Conservation (phyloP, 2,329 filamentous ascomycete species). For the Fusarium penzigii region DNA sequence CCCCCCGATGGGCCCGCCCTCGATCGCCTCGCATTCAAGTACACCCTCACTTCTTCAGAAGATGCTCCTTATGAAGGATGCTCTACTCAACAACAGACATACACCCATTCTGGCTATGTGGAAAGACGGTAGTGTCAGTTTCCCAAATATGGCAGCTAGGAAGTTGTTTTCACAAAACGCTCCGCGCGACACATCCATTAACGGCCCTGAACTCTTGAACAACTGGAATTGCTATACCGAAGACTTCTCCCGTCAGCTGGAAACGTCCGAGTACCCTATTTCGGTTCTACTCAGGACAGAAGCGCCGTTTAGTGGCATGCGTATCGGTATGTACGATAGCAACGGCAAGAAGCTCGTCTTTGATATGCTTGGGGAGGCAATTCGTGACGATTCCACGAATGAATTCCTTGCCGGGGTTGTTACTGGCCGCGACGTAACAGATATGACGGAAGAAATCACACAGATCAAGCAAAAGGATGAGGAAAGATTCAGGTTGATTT, state of each 20-base stretch:
- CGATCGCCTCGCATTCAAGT: slow-evolving; percentile 52
- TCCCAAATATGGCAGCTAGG: slow-evolving; percentile 69
- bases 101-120: slow-evolving; percentile 79
- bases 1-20: slow-evolving; percentile 67
- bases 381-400: slow-evolving; percentile 65
- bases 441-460: slow-evolving; percentile 67
- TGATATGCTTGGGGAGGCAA: slow-evolving; percentile 67
- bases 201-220: slow-evolving; percentile 58
- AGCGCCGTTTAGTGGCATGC: slow-evolving; percentile 57
- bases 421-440: slow-evolving; percentile 71
- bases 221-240: slow-evolving; percentile 65
- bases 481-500: slow-evolving; percentile 72
- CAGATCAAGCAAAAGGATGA: slow-evolving; percentile 71
- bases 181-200: slow-evolving; percentile 41
- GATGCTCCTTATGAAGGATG: slow-evolving; percentile 74
- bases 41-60: slow-evolving; percentile 71
- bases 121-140: slow-evolving; percentile 73
- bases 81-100: slow-evolving; percentile 71
- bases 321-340: slow-evolving; percentile 63
- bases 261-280: slow-evolving; percentile 66
- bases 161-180: slow-evolving; percentile 48
- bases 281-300: slow-evolving; percentile 63
- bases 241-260: slow-evolving; percentile 62
- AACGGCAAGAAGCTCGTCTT: slow-evolving; percentile 56
- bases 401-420: slow-evolving; percentile 75